Evolutionary conservation across 106 monocot species (phyloP).

Genomic region (Allium fistulosum): DNA sequence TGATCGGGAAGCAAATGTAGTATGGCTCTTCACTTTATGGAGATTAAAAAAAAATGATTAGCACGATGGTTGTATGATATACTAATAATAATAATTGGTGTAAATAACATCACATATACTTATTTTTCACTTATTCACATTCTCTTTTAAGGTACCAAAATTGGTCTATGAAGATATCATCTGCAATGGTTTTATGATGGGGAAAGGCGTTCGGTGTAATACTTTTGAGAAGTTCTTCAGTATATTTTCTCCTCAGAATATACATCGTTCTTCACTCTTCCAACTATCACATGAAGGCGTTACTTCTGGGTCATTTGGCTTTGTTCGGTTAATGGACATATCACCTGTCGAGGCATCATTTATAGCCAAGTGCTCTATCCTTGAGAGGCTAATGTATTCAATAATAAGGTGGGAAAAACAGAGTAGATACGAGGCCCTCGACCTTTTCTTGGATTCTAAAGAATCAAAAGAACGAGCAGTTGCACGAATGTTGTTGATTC

Average conservation of each 20-base stretch:
- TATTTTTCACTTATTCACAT: too few relatives aligned
- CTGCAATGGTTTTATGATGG: constrained; percentile 17
- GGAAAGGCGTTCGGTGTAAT: constrained; percentile 16
- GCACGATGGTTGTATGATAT: too few relatives aligned
- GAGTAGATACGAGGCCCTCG: constrained; percentile 46
- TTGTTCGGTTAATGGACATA: constrained; percentile 74
- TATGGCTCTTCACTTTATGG: too few relatives aligned
- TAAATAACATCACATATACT: too few relatives aligned
- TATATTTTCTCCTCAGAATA: constrained; percentile 64
- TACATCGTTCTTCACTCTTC: constrained; percentile 38
- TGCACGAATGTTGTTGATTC: constrained; percentile 59
- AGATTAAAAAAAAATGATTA: too few relatives aligned
- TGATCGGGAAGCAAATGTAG: too few relatives aligned
- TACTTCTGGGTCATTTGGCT: constrained; percentile 64
- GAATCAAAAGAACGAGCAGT: constrained; percentile 58
- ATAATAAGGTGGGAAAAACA: constrained; percentile 37
- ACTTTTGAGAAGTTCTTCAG: constrained; percentile 51
- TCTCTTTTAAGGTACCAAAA: constrained; percentile 58
- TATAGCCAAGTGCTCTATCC: constrained; percentile 56
- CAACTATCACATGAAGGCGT: constrained; percentile 9
- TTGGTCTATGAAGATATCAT: constrained; percentile 51
- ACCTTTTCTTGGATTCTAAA: constrained; percentile 47
- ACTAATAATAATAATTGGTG: too few relatives aligned
- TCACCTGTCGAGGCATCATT: constrained; percentile 74
- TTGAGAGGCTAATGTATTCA: constrained; percentile 68